These are phyloP conservation scores for Penicillium rolfsii DNA, from an alignment of 2,329 filamentous ascomycete species.

Conservation along the genomic window DNA sequence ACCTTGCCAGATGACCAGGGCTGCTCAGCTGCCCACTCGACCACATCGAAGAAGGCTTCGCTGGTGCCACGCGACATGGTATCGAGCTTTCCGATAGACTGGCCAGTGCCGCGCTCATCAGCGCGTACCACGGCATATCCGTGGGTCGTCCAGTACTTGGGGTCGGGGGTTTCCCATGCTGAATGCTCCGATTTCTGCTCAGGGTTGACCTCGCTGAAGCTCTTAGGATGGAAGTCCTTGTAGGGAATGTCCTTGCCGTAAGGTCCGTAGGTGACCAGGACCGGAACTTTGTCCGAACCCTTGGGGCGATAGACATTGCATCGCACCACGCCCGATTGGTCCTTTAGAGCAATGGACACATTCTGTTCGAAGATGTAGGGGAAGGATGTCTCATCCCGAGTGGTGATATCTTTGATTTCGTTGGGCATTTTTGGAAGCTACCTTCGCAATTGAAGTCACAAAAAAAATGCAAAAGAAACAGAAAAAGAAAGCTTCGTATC, in stretches of 20 bases:
- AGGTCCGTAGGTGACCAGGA: conserved; percentile 71
- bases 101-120: conserved; percentile 57
- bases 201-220: conserved; percentile 58
- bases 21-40: conserved; percentile 57
- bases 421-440: conserved; percentile 30
- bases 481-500: not conserved
- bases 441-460: too few relatives aligned
- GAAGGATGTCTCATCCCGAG: conserved; percentile 39
- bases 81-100: conserved; percentile 57
- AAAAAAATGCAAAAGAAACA: not conserved
- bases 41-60: conserved; percentile 56
- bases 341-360: conserved; percentile 51
- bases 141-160: conserved; percentile 58
- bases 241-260: conserved; percentile 70
- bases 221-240: conserved; percentile 52
- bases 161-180: conserved; percentile 64
- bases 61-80: conserved; percentile 58
- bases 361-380: conserved; percentile 57
- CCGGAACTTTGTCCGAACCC: conserved; percentile 51
- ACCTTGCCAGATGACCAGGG: conserved; percentile 57
- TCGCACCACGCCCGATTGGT: conserved; percentile 47
- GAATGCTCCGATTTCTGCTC: conserved; percentile 59
- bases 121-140: conserved; percentile 61
- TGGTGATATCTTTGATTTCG: conserved; percentile 35
- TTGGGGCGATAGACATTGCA: conserved; percentile 58